phyloP scores from a whole-genome alignment of 768 basidiomycete genomes.

The Pisolithus microcarpus region DNA sequence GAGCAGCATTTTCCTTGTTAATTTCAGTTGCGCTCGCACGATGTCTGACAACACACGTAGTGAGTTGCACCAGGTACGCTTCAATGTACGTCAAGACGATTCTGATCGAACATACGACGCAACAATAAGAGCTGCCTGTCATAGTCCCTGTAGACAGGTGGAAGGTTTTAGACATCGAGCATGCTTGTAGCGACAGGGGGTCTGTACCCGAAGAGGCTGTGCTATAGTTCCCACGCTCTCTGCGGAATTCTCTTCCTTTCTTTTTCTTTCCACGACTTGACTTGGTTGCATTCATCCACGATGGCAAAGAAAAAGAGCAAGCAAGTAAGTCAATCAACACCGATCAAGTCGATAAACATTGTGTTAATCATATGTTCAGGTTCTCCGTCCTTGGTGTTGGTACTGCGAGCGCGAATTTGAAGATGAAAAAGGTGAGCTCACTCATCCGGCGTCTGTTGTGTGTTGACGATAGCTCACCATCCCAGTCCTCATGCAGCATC shows the following conservation, averaged over 20 bases:
- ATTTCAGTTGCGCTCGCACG: too few species aligned
- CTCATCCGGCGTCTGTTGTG: background rate
- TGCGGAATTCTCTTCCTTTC: background rate
- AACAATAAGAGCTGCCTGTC: too few species aligned
- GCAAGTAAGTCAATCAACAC: conserved; percentile 26
- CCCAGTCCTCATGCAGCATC: conserved; percentile 94
- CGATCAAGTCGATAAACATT: too few species aligned
- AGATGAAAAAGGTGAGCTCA: conserved; percentile 83
- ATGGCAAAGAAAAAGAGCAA: conserved; percentile 56
- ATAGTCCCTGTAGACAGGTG: too few species aligned
- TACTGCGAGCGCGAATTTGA: conserved; percentile 99
- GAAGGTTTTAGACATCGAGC: too few species aligned
- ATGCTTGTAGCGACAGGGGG: too few species aligned
- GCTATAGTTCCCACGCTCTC: background rate
- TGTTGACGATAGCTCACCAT: background rate
- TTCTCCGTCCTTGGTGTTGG: conserved; percentile 95
- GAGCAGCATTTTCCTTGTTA: too few species aligned
- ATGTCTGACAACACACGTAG: too few species aligned
- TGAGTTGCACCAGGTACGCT: too few species aligned
- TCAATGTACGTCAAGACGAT: too few species aligned
- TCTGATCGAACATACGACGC: too few species aligned
- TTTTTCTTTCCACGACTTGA: conserved; percentile 10
- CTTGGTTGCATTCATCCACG: background rate
- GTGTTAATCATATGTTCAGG: conserved; percentile 32
- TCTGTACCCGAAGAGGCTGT: background rate